phyloP scores from a whole-genome alignment of 371 early-diverging fungal species.

The Mortierella sp. region DNA sequence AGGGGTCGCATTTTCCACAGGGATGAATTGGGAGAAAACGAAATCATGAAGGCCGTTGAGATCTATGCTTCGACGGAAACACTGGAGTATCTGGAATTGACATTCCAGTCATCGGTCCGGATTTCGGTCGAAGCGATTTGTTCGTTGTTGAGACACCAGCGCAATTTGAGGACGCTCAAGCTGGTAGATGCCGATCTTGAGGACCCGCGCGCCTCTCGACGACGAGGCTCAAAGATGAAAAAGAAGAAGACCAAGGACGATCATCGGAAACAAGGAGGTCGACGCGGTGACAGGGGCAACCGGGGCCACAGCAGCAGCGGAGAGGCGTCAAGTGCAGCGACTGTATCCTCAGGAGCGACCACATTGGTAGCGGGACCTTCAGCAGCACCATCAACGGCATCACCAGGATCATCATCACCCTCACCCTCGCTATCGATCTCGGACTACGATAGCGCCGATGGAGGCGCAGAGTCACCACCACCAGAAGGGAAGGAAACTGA shows the following conservation, averaged over 20 bases:
- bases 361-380: not conserved
- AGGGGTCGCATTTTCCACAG: not conserved
- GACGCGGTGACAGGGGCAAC: not conserved
- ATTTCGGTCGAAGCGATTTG: conserved; percentile 17
- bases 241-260: not conserved
- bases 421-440: not conserved
- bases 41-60: conserved; percentile 25
- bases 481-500: not conserved
- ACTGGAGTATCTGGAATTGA: conserved; percentile 23
- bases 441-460: not conserved
- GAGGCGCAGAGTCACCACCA: not conserved
- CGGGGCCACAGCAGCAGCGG: not conserved
- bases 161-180: conserved; percentile 22
- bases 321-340: not conserved
- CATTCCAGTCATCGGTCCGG: conserved; percentile 24
- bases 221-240: not conserved
- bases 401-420: not conserved
- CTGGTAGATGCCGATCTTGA: conserved; percentile 36
- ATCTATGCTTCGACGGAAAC: conserved; percentile 1
- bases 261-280: not conserved
- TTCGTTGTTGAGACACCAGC: conserved; percentile 20
- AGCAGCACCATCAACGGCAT: not conserved
- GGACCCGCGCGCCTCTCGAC: not conserved
- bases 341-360: not conserved
- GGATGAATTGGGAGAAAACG: conserved; percentile 5